Conservation (phyloP, 2,329 filamentous ascomycete genomes). For the Colletotrichum sp. region DNA sequence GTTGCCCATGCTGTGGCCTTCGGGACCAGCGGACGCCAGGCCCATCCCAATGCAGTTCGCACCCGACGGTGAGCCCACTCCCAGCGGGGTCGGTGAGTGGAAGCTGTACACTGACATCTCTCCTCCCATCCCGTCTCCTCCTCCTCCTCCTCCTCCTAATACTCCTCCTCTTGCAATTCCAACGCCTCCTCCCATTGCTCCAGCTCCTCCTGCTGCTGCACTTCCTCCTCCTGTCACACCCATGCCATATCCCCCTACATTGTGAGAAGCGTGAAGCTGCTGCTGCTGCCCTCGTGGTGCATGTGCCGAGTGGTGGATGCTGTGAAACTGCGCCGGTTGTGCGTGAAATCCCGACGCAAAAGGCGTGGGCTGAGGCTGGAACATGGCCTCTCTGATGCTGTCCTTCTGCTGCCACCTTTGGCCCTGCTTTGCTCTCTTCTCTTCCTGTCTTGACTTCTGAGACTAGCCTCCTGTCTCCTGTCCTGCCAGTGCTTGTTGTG, state of each 20-base stretch:
- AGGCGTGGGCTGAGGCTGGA: conserved; percentile 58
- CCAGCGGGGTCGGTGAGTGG: background rate
- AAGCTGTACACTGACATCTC: background rate
- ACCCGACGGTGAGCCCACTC: background rate
- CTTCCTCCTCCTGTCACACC: background rate
- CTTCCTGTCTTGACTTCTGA: background rate
- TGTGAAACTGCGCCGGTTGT: background rate
- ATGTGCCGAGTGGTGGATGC: background rate
- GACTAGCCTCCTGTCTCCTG: background rate
- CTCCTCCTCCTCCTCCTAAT: background rate
- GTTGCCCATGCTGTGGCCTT: background rate
- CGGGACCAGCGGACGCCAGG: background rate
- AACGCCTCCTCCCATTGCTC: background rate
- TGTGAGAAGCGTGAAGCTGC: background rate
- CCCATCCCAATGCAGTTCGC: background rate
- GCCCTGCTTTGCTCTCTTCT: background rate
- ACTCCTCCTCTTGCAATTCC: background rate
- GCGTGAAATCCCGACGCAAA: conserved; percentile 47
- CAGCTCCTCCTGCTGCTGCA: background rate
- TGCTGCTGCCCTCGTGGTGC: background rate
- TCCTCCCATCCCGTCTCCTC: background rate
- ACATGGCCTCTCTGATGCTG: conserved; percentile 44
- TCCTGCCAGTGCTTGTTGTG: background rate
- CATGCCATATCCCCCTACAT: background rate
- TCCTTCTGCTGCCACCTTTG: background rate